These are phyloP conservation scores for Dacryopinax spathularia DNA, from an alignment of 768 basidiomycete species.

Conservation along the genomic window DNA sequence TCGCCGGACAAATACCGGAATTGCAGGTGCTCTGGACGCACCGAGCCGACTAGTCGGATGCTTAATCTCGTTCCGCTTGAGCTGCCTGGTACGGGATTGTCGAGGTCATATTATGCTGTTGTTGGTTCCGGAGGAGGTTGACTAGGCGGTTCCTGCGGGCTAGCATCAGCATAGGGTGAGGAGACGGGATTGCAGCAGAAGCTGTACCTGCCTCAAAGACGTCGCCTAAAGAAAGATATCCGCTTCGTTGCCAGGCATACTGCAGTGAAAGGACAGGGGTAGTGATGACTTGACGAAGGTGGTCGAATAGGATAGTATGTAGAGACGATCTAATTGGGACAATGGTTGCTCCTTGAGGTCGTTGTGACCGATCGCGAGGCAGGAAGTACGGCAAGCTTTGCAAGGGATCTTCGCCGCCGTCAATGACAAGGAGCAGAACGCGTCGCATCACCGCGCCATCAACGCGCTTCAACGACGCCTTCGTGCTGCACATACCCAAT, in stretches of 20 bases:
- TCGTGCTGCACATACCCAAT: too few species aligned
- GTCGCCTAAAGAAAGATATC: conserved; percentile 10
- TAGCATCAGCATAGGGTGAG: neutral
- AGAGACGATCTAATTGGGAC: too few species aligned
- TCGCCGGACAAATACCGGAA: conserved; percentile 56
- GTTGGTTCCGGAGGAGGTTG: conserved; percentile 17
- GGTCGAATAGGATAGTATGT: too few species aligned
- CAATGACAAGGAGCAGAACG: too few species aligned
- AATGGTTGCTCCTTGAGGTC: too few species aligned
- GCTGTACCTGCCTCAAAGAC: conserved; percentile 16
- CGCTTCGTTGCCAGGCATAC: conserved; percentile 6
- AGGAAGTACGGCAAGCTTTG: too few species aligned
- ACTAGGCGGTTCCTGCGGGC: conserved; percentile 14
- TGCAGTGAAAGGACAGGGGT: too few species aligned
- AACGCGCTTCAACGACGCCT: too few species aligned
- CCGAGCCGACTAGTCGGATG: conserved; percentile 56
- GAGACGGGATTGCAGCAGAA: neutral
- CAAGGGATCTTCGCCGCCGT: too few species aligned
- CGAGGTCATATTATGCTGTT: conserved; percentile 11
- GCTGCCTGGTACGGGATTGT: conserved; percentile 14
- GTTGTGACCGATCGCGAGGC: too few species aligned
- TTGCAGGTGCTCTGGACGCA: conserved; percentile 42
- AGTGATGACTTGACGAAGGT: too few species aligned
- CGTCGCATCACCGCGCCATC: too few species aligned
- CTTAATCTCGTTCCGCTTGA: conserved; percentile 26